Evolutionary conservation across 352 stramenopile species (phyloP), one percentile per base, ranked within the genome.

Genomic region (Phytophthora litchii): DNA sequence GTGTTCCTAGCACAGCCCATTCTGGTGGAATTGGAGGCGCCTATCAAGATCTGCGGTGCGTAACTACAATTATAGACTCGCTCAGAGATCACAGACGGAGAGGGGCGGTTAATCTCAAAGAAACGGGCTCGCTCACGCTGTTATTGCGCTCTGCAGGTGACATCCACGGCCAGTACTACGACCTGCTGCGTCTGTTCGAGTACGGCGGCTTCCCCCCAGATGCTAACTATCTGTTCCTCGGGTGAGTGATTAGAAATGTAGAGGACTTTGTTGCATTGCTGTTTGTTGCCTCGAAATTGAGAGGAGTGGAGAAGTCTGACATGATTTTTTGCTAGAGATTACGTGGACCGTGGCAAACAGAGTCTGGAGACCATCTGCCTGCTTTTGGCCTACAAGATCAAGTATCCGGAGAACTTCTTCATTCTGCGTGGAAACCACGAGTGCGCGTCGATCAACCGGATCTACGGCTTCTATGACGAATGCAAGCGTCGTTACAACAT

Each of bases 381-480:
- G 44, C 78, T 99, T 10, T 86, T 99, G 46, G 89, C 91, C 12
- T 99, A 98, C 88, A 99, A 99, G 78, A 98, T 99, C 74, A 98
- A 98, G 76, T 99, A 99, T 75, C 97, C 97, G 12, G 91, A 98
- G 60, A 98, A 98, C 47, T 98, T 99, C 64, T 99, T 98, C 64
- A 88, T 99, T 19, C 78, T 99, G 47, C 88, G 97, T 14, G 97
- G 97, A 14, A 99, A 99, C 80, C 97, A 99, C 78, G 97, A 99
- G 78, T 98, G 92, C 63, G 93, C 95, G 27, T 98, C 95, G 14
- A 99, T 99, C 64, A 99, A 99, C 79, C 87, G 96, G 23, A 99
- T 99, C 76, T 99, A 99, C 79, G 97, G 97, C 34, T 99, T 99
- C 72, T 99, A 99, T 72, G 96, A 99, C 67, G 97, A 99, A 68